A percentile compares a stretch with the other conserved stretches of the same genome.
These are phyloP conservation scores for Akebia trifoliata DNA, from an alignment of 164 flowering plant species.

Conservation along the genomic window DNA sequence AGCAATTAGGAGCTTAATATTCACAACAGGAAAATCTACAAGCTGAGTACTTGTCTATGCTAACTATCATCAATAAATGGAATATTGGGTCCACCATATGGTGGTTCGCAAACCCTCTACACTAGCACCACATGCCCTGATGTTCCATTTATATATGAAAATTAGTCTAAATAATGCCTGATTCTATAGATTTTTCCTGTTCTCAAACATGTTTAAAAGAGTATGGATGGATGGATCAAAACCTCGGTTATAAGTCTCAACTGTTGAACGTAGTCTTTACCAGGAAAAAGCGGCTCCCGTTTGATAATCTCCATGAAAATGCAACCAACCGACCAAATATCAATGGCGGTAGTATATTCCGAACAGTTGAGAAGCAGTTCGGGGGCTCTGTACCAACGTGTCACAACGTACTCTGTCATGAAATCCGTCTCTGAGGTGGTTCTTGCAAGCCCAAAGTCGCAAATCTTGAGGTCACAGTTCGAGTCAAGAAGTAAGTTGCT, in stretches of 20 bases:
- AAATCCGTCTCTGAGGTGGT: conserved; percentile 77
- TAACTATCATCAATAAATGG: neutral
- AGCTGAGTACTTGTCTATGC: neutral
- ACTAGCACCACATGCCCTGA: neutral
- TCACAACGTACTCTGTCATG: conserved; percentile 94
- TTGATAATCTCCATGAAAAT: conserved; percentile 70
- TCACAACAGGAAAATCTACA: neutral
- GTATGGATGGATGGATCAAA: conserved; percentile 6
- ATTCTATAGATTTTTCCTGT: neutral
- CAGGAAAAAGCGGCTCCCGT: conserved; percentile 84
- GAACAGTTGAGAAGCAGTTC: conserved; percentile 84
- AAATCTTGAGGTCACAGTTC: conserved; percentile 87
- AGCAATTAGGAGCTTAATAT: neutral
- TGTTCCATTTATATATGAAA: neutral
- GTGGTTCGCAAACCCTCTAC: neutral
- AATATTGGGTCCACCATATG: neutral
- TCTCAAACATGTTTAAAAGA: neutral
- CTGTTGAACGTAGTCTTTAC: conserved; percentile 87
- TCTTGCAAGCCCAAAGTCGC: conserved; percentile 94
- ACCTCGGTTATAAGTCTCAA: conserved; percentile 80
- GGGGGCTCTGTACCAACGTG: conserved; percentile 91
- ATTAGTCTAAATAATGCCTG: neutral
- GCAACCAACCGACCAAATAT: conserved; percentile 95
- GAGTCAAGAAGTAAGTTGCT: conserved; percentile 85
- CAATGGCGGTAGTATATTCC: conserved; percentile 83